phyloP scores from a whole-genome alignment of 1,284 basidiomycete genomes.

The Trichosporon inkin region DNA sequence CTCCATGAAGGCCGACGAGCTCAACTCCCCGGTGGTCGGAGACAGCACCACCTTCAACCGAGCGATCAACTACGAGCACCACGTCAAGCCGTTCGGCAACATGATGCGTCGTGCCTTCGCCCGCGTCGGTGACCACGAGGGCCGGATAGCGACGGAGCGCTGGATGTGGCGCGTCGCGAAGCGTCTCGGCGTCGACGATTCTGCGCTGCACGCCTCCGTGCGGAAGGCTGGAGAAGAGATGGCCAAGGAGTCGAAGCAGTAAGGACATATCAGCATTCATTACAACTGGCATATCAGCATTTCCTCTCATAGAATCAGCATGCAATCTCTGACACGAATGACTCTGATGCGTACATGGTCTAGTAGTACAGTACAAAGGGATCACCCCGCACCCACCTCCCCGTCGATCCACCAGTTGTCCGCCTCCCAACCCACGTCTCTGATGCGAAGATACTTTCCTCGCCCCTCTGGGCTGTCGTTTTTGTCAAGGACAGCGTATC shows the following conservation, averaged over 20 bases:
- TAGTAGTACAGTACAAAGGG: conserved; percentile 3
- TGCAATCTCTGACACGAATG: too few relatives aligned
- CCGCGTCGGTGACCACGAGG: conserved; percentile 30
- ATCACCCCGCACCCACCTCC: conserved; percentile 32
- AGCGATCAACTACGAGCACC: conserved; percentile 21
- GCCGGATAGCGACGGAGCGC: conserved; percentile 18
- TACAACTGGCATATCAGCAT: not conserved
- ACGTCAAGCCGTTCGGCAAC: conserved; percentile 35
- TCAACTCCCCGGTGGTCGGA: not conserved
- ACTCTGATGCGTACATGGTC: too few relatives aligned
- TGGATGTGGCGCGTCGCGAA: conserved; percentile 21
- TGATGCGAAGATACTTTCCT: conserved; percentile 58
- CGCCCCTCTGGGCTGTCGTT: conserved; percentile 14
- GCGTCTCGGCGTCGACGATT: not conserved
- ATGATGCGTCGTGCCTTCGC: conserved; percentile 29
- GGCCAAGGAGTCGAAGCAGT: conserved; percentile 4
- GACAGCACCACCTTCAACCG: not conserved
- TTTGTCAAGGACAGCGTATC: conserved; percentile 45
- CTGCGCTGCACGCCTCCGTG: not conserved
- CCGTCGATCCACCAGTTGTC: conserved; percentile 53
- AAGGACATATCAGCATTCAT: conserved; percentile 1
- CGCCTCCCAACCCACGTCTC: conserved; percentile 73
- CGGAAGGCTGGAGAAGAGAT: not conserved
- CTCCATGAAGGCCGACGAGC: not conserved
- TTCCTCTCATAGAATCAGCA: not conserved